These are phyloP conservation scores for Cytospora schulzeri DNA, from an alignment of 2,329 filamentous ascomycete species.

Conservation along the genomic window DNA sequence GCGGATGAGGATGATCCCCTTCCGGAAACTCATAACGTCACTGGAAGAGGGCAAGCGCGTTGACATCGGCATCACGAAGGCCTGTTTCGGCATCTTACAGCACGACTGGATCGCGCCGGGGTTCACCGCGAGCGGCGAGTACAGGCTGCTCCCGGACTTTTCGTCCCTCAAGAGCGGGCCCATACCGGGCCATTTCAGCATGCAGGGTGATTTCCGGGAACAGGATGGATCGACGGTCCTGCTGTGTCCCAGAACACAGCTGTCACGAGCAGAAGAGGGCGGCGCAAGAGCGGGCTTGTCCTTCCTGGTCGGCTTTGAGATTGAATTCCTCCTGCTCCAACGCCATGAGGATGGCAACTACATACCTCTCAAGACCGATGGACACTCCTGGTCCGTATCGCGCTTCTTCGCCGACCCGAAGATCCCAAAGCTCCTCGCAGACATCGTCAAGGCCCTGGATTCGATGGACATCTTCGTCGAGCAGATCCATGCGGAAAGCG, in stretches of 20 bases:
- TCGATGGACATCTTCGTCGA: slow-evolving; percentile 67
- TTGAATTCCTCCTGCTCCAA: slow-evolving; percentile 74
- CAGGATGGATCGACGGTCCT: slow-evolving; percentile 51
- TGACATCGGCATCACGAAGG: slow-evolving; percentile 63
- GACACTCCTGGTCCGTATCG: slow-evolving; percentile 72
- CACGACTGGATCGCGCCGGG: slow-evolving; percentile 61
- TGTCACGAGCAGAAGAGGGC: slow-evolving; percentile 56
- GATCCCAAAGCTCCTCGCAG: slow-evolving; percentile 61
- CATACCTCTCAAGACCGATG: slow-evolving; percentile 54
- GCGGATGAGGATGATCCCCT: slow-evolving; percentile 68
- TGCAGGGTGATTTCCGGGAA: slow-evolving; percentile 67
- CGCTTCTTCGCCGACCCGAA: slow-evolving; percentile 62
- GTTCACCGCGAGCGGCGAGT: slow-evolving; percentile 63
- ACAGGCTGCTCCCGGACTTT: slow-evolving; percentile 67
- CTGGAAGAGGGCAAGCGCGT: slow-evolving; percentile 48
- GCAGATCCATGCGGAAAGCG: slow-evolving; percentile 74
- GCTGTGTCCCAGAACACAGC: slow-evolving; percentile 67
- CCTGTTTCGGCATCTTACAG: slow-evolving; percentile 67
- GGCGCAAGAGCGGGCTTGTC: slow-evolving; percentile 56
- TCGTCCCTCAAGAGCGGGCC: slow-evolving; percentile 61
- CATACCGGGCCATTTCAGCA: slow-evolving; percentile 62
- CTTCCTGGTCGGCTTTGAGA: slow-evolving; percentile 76
- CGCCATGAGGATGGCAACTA: slow-evolving; percentile 41
- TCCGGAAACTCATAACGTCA: slow-evolving; percentile 54
- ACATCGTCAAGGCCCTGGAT: slow-evolving; percentile 64